These are phyloP conservation scores for Tephrocybe sp. DNA, from an alignment of 768 basidiomycete species.

Conservation along the genomic window DNA sequence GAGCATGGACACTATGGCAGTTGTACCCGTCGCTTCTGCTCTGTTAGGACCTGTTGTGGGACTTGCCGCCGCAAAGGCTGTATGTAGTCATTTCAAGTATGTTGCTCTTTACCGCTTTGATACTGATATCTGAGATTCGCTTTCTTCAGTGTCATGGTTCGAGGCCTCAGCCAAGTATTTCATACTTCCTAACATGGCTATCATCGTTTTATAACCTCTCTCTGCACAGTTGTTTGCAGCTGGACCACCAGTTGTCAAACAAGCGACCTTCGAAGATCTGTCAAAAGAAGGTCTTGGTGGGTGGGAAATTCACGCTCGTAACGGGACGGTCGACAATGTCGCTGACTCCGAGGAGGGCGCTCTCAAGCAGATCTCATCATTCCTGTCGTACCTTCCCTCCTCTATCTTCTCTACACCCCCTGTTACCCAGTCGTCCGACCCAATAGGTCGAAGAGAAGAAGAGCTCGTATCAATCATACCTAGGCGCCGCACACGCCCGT, in stretches of 20 bases:
- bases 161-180: conserved; percentile 31
- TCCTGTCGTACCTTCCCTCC: conserved; percentile 39
- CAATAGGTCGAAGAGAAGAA: conserved; percentile 29
- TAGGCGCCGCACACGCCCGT: conserved; percentile 30
- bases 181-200: background rate
- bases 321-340: conserved; percentile 9
- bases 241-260: conserved; percentile 16
- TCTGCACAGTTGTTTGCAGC: conserved; percentile 12
- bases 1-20: conserved; percentile 36
- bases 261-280: conserved; percentile 18
- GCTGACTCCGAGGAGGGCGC: conserved; percentile 35
- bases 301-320: conserved; percentile 8
- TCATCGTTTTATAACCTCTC: background rate
- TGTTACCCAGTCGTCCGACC: conserved; percentile 21
- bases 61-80: conserved; percentile 38
- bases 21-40: conserved; percentile 36
- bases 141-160: conserved; percentile 36
- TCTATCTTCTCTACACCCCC: conserved; percentile 36
- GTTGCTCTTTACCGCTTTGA: background rate
- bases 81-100: conserved; percentile 36
- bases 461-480: conserved; percentile 35
- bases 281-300: conserved; percentile 17
- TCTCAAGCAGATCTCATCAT: conserved; percentile 31
- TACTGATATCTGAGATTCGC: background rate
- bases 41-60: conserved; percentile 40